Base-by-base conservation (phyloP, 345 rosid species). In the Draba incana region DNA sequence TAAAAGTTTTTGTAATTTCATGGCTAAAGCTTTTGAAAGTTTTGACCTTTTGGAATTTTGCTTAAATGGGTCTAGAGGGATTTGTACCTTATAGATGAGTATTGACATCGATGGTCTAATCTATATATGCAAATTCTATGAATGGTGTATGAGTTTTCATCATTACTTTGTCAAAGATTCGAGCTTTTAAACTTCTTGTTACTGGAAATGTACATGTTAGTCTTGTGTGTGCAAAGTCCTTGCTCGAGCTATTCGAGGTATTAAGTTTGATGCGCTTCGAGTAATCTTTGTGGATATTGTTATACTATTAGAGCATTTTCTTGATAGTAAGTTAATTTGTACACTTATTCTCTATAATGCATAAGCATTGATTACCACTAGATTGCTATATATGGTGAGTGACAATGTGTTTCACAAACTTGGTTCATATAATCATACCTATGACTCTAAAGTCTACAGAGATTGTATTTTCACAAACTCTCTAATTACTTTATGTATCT, bases 401-500 rank as follows among this genome's bases (percentile, higher is more conserved):
- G 7, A 63, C 45, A 23, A 15, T 1, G 33, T 23, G 37, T 50
- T 63, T 64, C 10, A 0, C 31, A 5, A 28, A 28, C 4, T 28
- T 20, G 20, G 20, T 20, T 20, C 20, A 20, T 20, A 20, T 20
- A 20, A 20, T 20, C 20, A 20, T 20, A 20, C 20, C 20, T 20
- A 20, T 20, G 20, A 20, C 20, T 20, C 20, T 20, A 20, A 20
- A 20, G 20, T 20, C 20, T 20, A 20, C n/a, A 20, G 20, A 20
- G 20, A 20, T 20, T 0, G 20, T 20, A 20, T 20, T 20, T 20
- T 20, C 20, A 20, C 20, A 20, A 20, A 20, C 20, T 20, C 20
- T 20, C 20, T n/a, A 20, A 20, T 20, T 20, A 20, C 20, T 20
- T 20, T 44, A 62, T 68, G 74, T 55, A 75, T 68, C 74, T 75